Evolutionary conservation across 768 basidiomycete species (phyloP).

Genomic region (Termitomyces eurrhizus): DNA sequence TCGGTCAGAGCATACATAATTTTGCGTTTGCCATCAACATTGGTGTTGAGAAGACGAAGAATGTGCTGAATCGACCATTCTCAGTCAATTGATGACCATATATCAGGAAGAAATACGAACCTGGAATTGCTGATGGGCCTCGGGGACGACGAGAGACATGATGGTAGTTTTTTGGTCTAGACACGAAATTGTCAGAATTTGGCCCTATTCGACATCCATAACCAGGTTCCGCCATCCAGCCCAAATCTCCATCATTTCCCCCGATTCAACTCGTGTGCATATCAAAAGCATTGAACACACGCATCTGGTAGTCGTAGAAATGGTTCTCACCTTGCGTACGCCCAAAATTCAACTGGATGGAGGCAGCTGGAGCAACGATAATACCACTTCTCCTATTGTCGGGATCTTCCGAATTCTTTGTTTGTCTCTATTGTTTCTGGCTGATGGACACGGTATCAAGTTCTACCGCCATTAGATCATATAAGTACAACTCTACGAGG

Average conservation of each 20-base stretch:
- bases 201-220: conserved; percentile 15
- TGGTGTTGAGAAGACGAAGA: conserved; percentile 98
- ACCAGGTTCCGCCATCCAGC: conserved; percentile 16
- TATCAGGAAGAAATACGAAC: conserved; percentile 33
- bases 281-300: neutral
- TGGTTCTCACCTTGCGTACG: conserved; percentile 18
- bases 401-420: conserved; percentile 16
- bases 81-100: neutral
- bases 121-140: conserved; percentile 94
- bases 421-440: conserved; percentile 10
- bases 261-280: neutral
- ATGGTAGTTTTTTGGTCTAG: conserved; percentile 21
- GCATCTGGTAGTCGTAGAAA: conserved; percentile 1
- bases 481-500: too few species aligned
- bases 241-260: conserved; percentile 12
- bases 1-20: conserved; percentile 99
- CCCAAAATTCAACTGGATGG: conserved; percentile 15
- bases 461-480: too few species aligned
- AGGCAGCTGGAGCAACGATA: conserved; percentile 6
- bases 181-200: conserved; percentile 19
- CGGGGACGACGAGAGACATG: conserved; percentile 98
- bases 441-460: too few species aligned
- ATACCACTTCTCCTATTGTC: conserved; percentile 1
- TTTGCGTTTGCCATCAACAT: conserved; percentile 99
- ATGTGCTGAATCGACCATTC: conserved; percentile 68